These are phyloP conservation scores for Lactifluus pinguis DNA, from an alignment of 768 basidiomycete species.

Conservation along the genomic window DNA sequence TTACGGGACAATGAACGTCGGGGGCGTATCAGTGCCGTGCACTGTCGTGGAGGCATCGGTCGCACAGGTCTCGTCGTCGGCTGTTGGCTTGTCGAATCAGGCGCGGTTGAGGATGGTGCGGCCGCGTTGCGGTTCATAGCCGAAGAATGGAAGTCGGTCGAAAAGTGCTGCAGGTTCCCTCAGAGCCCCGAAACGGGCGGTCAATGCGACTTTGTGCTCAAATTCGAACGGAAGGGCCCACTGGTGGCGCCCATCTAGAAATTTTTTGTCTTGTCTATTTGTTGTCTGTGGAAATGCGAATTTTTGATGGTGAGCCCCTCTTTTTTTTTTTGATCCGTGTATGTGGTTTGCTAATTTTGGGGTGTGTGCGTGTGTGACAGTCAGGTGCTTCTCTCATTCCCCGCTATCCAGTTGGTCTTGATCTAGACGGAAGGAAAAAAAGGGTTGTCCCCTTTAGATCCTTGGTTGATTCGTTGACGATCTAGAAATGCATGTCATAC, in stretches of 20 bases:
- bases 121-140: constrained; percentile 60
- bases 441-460: not conserved
- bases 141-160: constrained; percentile 63
- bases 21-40: constrained; percentile 59
- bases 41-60: constrained; percentile 74
- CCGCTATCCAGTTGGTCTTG: not conserved
- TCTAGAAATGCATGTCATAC: constrained; percentile 3
- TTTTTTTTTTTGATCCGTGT: not conserved
- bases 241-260: not conserved
- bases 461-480: not conserved
- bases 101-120: constrained; percentile 48
- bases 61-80: constrained; percentile 55
- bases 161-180: constrained; percentile 68
- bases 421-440: not conserved
- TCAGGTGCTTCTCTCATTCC: not conserved
- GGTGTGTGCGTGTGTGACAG: not conserved
- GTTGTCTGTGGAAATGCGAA: not conserved
- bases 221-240: constrained; percentile 30
- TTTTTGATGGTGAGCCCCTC: not conserved
- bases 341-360: not conserved
- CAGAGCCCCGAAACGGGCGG: constrained; percentile 74
- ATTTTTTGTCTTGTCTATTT: no score
- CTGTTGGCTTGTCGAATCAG: constrained; percentile 70
- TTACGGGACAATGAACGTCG: constrained; percentile 50
- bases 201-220: constrained; percentile 66